These are phyloP conservation scores for Sphaerobolus stellatus DNA, from an alignment of 1,284 basidiomycete species.

Conservation along the genomic window DNA sequence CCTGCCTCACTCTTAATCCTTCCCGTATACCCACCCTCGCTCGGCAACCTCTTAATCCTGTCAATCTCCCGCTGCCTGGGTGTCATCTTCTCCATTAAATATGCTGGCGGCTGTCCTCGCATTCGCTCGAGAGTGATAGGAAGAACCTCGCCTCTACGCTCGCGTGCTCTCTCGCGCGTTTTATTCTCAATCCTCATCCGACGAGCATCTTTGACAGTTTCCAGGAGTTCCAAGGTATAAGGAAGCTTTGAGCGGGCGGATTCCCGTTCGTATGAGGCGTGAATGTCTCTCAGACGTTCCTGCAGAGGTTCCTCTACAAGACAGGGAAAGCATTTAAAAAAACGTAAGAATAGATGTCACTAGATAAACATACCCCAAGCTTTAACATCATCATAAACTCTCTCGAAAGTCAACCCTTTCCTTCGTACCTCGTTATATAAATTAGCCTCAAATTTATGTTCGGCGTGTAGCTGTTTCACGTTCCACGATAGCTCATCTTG, in stretches of 20 bases:
- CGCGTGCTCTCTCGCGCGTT: constrained; percentile 55
- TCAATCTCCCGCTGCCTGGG: constrained; percentile 40
- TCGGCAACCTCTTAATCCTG: constrained; percentile 14
- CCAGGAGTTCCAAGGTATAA: constrained; percentile 49
- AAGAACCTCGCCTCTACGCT: constrained; percentile 60
- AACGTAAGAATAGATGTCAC: not conserved
- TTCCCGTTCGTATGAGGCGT: constrained; percentile 38
- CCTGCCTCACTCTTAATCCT: constrained; percentile 16
- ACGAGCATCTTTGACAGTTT: constrained; percentile 51
- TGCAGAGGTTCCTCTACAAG: constrained; percentile 23
- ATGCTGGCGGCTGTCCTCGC: constrained; percentile 59
- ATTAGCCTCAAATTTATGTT: constrained; percentile 54
- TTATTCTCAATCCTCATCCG: constrained; percentile 59
- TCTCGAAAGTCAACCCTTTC: constrained; percentile 23
- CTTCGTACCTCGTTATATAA: constrained; percentile 25
- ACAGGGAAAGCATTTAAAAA: not conserved
- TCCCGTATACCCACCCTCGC: constrained; percentile 21
- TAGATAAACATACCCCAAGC: constrained; percentile 45
- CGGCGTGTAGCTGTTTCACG: constrained; percentile 46
- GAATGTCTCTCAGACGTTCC: constrained; percentile 27
- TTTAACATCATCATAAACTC: constrained; percentile 21
- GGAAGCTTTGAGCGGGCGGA: constrained; percentile 40
- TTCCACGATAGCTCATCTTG: constrained; percentile 30
- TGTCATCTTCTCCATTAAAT: constrained; percentile 53
- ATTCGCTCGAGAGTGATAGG: constrained; percentile 45